These are phyloP conservation scores for Tetradesmus obliquus DNA, from an alignment of 139 green algal genomes.

Conservation along the genomic window DNA sequence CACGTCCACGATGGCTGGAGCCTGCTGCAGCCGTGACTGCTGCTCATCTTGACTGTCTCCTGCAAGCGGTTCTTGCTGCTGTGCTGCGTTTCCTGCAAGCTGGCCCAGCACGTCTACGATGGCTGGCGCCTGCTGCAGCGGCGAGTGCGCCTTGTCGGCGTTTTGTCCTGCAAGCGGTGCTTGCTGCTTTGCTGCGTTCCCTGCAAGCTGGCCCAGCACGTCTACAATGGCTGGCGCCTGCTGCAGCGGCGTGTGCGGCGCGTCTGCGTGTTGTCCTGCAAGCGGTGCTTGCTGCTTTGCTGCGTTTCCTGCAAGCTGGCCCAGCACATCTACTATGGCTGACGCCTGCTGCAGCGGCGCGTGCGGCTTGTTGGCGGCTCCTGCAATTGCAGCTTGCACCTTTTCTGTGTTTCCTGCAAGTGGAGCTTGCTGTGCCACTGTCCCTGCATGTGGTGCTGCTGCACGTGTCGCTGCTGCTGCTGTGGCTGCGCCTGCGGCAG, in stretches of 20 bases:
- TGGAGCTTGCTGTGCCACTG: background rate
- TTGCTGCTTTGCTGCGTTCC: background rate
- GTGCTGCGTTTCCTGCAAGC: conserved; percentile 12
- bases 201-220: background rate
- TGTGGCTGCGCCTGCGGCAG: background rate
- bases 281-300: conserved; percentile 74
- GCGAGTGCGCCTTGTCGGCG: too few species aligned
- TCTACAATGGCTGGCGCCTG: background rate
- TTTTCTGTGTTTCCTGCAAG: conserved; percentile 4
- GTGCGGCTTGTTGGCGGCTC: conserved; percentile 33
- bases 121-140: background rate
- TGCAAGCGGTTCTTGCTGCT: conserved; percentile 77
- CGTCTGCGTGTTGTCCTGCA: conserved; percentile 51
- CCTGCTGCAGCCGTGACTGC: background rate
- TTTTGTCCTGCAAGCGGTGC: conserved; percentile 27
- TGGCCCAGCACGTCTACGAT: background rate
- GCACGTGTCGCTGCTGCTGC: background rate
- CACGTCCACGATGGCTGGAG: background rate
- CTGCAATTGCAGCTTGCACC: conserved; percentile 76
- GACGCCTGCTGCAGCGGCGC: background rate
- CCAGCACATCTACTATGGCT: background rate
- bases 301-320: conserved; percentile 10
- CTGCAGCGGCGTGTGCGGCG: background rate
- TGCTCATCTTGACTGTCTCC: conserved; percentile 38
- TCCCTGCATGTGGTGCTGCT: background rate